Base-by-base conservation (phyloP, 345 rosid genomes). In the Schrenkiella parvula region DNA sequence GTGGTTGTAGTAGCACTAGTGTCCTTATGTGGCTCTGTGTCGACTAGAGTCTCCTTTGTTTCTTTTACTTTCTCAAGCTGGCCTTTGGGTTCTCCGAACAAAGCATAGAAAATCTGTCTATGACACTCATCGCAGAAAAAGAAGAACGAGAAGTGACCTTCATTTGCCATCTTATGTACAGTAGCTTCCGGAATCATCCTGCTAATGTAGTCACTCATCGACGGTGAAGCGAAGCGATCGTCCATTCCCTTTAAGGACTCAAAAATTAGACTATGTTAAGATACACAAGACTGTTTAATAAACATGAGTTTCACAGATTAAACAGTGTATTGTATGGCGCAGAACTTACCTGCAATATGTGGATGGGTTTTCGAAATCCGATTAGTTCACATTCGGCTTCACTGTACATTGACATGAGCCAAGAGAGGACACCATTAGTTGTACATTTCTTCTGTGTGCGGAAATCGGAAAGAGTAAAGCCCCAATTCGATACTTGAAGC, bases 81-180 rank as follows among this genome's bases (percentile, higher is more conserved):
- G 17, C 96, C 98, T 58, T 82, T 79, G 34, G 97, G 84, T 21
- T 75, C 80, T 77, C 93, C 96, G 5, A 93, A 90, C 19, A 93
- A 84, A 22, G 87, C 72, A 22, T 84, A 81, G 76, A 93, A 77
- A 28, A 93, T 81, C 69, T 80, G 84, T 35, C 90, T 66, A 35
- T 93, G 98, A 76, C 98, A 93, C 42, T 86, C 89, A n/a, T 89
- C 92, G 8, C 97, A 90, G 79, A 87, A 82, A 70, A 67, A 86
- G 77, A 87, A 87, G 65, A 66, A 89, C 0, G 98, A 93, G 70
- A 86, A 86, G 50, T 93, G 98, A 44, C 98, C 97, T 83, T 93
- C 97, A 14, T 79, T 76, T 43, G 87, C 85, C 53, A 87, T 85
- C 80, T 73, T 85, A 70, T 89, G 89, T 59, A 87, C 65, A 50